Percentiles rank a stretch among this genome's conserved stretches.
Evolutionary conservation across 306 rosid species (phyloP).

Genomic region (Corylus heterophylla): DNA sequence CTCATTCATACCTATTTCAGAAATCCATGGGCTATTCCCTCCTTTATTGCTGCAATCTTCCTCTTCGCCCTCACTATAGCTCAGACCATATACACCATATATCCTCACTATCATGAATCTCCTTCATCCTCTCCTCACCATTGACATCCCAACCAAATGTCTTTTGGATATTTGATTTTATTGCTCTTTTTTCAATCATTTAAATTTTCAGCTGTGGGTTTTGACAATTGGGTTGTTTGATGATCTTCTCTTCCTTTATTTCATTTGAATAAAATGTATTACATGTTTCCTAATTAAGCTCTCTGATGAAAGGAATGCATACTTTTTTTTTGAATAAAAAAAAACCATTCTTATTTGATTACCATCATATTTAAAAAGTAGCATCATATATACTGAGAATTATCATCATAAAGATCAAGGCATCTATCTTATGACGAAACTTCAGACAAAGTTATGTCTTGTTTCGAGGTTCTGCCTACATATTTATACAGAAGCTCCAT

Average conservation of each 20-base stretch:
- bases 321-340: no score
- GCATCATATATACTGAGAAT: neutral
- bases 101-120: neutral
- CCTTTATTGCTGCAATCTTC: slow-evolving; percentile 15
- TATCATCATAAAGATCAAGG: neutral
- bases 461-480: neutral
- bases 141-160: neutral
- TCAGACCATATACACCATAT: neutral
- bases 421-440: neutral
- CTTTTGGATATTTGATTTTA: neutral
- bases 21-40: slow-evolving; percentile 33
- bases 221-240: neutral
- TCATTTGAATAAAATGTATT: neutral
- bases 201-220: neutral
- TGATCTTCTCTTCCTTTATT: neutral
- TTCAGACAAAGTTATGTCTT: neutral
- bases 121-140: neutral
- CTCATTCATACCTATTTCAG: slow-evolving; percentile 27
- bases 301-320: neutral
- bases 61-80: slow-evolving; percentile 17
- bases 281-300: neutral
- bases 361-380: neutral
- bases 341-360: neutral
- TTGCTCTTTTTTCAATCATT: neutral
- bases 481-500: slow-evolving; percentile 4